Percentiles rank a stretch among this genome's conserved stretches.
These are phyloP conservation scores for Diutina rugosa DNA, from an alignment of 1,139 yeast genomes.

Conservation along the genomic window DNA sequence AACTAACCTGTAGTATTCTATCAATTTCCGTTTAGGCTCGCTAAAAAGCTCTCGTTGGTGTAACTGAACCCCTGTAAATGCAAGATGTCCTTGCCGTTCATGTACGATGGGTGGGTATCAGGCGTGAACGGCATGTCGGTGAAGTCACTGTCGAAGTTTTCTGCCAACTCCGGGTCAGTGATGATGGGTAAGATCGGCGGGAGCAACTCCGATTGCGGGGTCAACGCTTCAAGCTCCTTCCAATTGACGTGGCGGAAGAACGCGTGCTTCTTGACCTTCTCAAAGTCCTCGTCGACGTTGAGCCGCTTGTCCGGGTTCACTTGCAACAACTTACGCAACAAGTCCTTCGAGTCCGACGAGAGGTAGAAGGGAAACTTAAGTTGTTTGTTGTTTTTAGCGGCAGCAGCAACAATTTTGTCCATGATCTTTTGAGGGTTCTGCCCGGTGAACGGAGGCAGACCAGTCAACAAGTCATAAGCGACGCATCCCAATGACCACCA, in stretches of 20 bases:
- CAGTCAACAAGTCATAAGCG: conserved; percentile 74
- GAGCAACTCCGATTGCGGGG: conserved; percentile 6
- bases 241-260: conserved; percentile 76
- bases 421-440: conserved; percentile 70
- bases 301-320: conserved; percentile 67
- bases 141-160: conserved; percentile 81
- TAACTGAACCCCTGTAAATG: conserved; percentile 32
- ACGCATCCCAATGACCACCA: conserved; percentile 98
- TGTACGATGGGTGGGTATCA: conserved; percentile 6
- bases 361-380: conserved; percentile 73
- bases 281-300: conserved; percentile 47
- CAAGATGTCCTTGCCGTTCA: conserved; percentile 12
- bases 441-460: conserved; percentile 92
- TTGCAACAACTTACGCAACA: conserved; percentile 58
- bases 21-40: neutral
- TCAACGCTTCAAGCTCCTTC: conserved; percentile 39
- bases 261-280: conserved; percentile 49
- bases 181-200: conserved; percentile 86
- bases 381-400: conserved; percentile 32
- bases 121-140: conserved; percentile 58
- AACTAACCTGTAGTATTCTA: neutral
- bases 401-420: conserved; percentile 52
- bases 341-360: conserved; percentile 75
- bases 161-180: conserved; percentile 80
- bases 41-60: conserved; percentile 26